phyloP scores from a whole-genome alignment of 2,329 filamentous ascomycete species.

The Fonsecaea nubica region DNA sequence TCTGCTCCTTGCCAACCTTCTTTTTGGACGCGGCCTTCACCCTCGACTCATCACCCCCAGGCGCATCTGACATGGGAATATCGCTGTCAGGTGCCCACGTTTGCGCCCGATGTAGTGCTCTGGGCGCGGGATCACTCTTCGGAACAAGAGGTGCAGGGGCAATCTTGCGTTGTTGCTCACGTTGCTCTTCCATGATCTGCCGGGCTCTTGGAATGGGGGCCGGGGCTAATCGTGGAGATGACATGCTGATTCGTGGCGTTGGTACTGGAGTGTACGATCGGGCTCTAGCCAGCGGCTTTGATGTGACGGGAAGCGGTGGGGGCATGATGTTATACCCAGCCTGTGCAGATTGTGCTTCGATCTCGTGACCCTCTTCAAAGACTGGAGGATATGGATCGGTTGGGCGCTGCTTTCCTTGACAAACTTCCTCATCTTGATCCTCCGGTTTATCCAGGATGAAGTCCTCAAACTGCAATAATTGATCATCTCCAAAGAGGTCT shows the following conservation, averaged over 20 bases:
- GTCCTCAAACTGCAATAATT: constrained; percentile 38
- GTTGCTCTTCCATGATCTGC: constrained; percentile 39
- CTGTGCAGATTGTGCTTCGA: constrained; percentile 14
- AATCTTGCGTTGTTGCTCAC: constrained; percentile 36
- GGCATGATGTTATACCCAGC: constrained; percentile 31
- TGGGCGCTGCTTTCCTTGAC: constrained; percentile 13
- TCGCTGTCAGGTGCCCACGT: constrained; percentile 55
- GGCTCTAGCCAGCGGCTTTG: constrained; percentile 30
- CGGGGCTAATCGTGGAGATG: constrained; percentile 38
- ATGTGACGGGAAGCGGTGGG: constrained; percentile 28
- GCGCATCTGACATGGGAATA: constrained; percentile 50
- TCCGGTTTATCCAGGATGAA: constrained; percentile 35
- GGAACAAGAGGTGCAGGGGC: constrained; percentile 46
- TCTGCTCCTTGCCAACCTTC: constrained; percentile 69
- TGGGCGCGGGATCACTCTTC: constrained; percentile 60
- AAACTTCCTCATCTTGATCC: constrained; percentile 15
- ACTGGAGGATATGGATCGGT: constrained; percentile 23
- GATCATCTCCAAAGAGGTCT: constrained; percentile 38
- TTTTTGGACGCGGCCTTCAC: constrained; percentile 65
- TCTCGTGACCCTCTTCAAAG: constrained; percentile 36
- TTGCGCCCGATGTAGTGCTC: constrained; percentile 51
- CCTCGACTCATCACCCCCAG: constrained; percentile 46
- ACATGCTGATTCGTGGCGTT: constrained; percentile 27
- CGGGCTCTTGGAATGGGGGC: constrained; percentile 38
- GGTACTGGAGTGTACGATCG: constrained; percentile 34